Evolutionary conservation across 2,329 filamentous ascomycete genomes (phyloP).

Genomic region (Pseudogymnoascus sp.): DNA sequence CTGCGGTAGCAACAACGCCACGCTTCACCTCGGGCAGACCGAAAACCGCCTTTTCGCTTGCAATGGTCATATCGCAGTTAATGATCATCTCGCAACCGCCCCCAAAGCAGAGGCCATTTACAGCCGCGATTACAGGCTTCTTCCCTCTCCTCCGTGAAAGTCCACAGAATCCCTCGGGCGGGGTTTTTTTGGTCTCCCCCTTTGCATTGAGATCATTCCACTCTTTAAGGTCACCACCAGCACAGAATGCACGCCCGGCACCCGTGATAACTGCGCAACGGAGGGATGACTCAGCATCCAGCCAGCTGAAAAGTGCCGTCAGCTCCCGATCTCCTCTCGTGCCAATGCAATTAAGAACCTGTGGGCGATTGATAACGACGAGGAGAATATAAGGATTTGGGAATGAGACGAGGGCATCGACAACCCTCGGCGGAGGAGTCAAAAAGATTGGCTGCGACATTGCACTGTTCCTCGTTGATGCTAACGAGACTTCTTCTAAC

Average conservation of each 20-base stretch:
- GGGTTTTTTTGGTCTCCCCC: conserved; percentile 15
- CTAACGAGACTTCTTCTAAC: not conserved
- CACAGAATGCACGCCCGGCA: conserved; percentile 56
- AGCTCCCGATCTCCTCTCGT: conserved; percentile 31
- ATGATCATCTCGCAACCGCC: conserved; percentile 71
- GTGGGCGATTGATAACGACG: conserved; percentile 51
- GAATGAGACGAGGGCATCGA: conserved; percentile 33
- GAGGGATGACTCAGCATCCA: conserved; percentile 52
- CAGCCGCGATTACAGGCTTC: conserved; percentile 69
- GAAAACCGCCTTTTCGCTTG: conserved; percentile 50
- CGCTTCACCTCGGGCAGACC: conserved; percentile 63
- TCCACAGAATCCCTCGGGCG: conserved; percentile 52
- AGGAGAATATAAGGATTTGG: conserved; percentile 48
- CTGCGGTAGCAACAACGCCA: conserved; percentile 64
- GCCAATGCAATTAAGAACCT: conserved; percentile 48
- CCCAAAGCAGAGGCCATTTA: conserved; percentile 67
- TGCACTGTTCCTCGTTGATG: not conserved
- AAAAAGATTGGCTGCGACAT: conserved; percentile 13
- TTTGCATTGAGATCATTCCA: conserved; percentile 42
- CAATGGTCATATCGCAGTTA: conserved; percentile 66
- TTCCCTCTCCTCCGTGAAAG: conserved; percentile 58
- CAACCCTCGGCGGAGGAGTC: conserved; percentile 16
- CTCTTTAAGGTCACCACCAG: conserved; percentile 60
- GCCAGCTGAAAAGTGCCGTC: conserved; percentile 47
- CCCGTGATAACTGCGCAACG: conserved; percentile 58